These are phyloP conservation scores for Nitzschia putrida DNA, from an alignment of 108 stramenopile species.

Conservation along the genomic window DNA sequence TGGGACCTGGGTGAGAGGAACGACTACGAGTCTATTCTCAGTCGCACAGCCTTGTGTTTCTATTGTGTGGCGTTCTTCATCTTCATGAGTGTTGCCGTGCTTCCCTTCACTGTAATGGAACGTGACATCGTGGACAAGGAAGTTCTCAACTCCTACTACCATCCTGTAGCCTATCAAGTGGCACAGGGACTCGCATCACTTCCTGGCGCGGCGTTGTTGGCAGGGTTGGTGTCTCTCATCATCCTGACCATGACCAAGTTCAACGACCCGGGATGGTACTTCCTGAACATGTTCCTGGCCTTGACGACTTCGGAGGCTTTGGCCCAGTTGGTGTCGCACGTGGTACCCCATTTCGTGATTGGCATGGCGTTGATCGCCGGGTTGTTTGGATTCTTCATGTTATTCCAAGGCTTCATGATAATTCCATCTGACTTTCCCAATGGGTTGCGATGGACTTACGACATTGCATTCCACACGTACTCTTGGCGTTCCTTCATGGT, in stretches of 20 bases:
- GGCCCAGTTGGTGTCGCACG: slow-evolving; percentile 57
- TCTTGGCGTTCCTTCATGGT: slow-evolving; percentile 63
- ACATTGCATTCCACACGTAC: slow-evolving; percentile 63
- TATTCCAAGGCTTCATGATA: slow-evolving; percentile 63
- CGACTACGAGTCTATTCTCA: slow-evolving; percentile 37
- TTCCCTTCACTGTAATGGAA: slow-evolving; percentile 69
- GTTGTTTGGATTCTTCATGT: slow-evolving; percentile 62
- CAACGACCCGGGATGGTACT: slow-evolving; percentile 48
- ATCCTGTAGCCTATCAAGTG: slow-evolving; percentile 50
- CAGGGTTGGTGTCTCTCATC: slow-evolving; percentile 49
- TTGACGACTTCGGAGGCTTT: slow-evolving; percentile 56
- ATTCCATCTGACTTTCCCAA: slow-evolving; percentile 58
- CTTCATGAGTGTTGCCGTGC: slow-evolving; percentile 62
- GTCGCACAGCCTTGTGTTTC: slow-evolving; percentile 49
- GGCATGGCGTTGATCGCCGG: slow-evolving; percentile 58
- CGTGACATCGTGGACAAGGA: slow-evolving; percentile 65
- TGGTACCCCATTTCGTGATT: slow-evolving; percentile 65
- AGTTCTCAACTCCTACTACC: slow-evolving; percentile 61
- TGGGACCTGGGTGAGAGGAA: slow-evolving; percentile 43
- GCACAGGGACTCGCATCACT: slow-evolving; percentile 45
- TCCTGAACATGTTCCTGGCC: slow-evolving; percentile 53
- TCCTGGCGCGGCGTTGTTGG: slow-evolving; percentile 48
- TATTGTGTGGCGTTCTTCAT: slow-evolving; percentile 70
- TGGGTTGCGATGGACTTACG: slow-evolving; percentile 56
- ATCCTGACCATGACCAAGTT: slow-evolving; percentile 49